phyloP scores from a whole-genome alignment of 116 monocot species.

The Phalaenopsis hybrid region DNA sequence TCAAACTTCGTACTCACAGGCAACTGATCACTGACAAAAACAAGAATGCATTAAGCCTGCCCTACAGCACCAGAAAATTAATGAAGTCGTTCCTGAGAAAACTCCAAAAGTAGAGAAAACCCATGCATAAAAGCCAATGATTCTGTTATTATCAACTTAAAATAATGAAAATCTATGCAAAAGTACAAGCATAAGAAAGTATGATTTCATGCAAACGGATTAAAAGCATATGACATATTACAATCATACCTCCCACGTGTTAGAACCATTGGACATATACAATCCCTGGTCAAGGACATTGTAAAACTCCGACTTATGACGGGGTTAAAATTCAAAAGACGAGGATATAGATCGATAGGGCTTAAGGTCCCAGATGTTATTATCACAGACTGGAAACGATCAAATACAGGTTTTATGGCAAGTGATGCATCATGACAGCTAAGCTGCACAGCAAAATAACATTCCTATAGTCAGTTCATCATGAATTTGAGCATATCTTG shows the following conservation, averaged over 20 bases:
- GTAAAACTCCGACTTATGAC: slow-evolving; percentile 94
- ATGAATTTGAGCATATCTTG: slow-evolving; percentile 2
- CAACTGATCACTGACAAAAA: slow-evolving; percentile 73
- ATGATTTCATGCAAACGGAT: not conserved
- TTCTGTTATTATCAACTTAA: not conserved
- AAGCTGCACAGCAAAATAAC: slow-evolving; percentile 45
- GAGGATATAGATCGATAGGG: slow-evolving; percentile 96
- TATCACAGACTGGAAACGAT: slow-evolving; percentile 92
- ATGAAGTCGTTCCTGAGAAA: not conserved
- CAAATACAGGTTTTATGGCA: slow-evolving; percentile 94
- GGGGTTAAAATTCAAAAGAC: slow-evolving; percentile 93
- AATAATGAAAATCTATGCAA: not conserved
- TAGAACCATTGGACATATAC: slow-evolving; percentile 98
- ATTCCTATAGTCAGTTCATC: not conserved
- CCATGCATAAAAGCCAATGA: not conserved
- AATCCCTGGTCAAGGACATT: slow-evolving; percentile 97
- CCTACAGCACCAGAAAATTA: not conserved
- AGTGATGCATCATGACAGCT: slow-evolving; percentile 97
- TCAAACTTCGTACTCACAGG: slow-evolving; percentile 99
- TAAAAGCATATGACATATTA: slow-evolving; percentile 1
- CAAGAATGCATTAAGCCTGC: not conserved
- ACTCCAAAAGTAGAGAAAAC: not conserved
- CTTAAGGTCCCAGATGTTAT: slow-evolving; percentile 98
- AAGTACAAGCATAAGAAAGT: not conserved
- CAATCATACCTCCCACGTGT: slow-evolving; percentile 88